Conservation (phyloP, 169 alveolate genomes). For the Plasmodium knowlesi region DNA sequence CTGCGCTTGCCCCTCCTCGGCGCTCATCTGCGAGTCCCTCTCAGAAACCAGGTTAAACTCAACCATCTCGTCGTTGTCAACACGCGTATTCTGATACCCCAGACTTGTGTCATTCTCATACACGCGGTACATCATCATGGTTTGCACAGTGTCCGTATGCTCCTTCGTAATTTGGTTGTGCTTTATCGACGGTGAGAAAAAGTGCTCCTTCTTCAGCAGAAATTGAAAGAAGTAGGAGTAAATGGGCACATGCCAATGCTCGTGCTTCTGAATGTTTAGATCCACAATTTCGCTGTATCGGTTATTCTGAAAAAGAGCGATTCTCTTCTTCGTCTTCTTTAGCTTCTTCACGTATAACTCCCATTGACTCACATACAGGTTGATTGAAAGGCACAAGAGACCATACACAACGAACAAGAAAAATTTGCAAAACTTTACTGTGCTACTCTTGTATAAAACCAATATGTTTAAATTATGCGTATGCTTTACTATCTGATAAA, state of each 20-base stretch:
- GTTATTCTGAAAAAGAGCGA: slow-evolving; percentile 33
- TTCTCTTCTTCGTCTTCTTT: slow-evolving; percentile 15
- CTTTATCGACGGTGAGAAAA: not conserved
- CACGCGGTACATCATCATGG: slow-evolving; percentile 6
- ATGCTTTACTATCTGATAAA: slow-evolving; percentile 60
- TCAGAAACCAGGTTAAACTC: not conserved
- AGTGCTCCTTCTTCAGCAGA: not conserved
- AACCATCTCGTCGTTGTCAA: not conserved
- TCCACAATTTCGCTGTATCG: slow-evolving; percentile 60
- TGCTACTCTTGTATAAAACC: slow-evolving; percentile 2
- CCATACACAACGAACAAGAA: slow-evolving; percentile 15
- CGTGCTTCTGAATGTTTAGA: slow-evolving; percentile 39
- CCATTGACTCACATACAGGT: slow-evolving; percentile 61
- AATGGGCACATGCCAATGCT: slow-evolving; percentile 15
- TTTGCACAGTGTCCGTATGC: not conserved
- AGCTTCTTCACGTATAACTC: slow-evolving; percentile 3
- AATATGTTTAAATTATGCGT: slow-evolving; percentile 41
- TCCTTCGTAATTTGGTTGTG: not conserved
- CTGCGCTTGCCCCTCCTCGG: not conserved
- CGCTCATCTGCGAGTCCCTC: not conserved
- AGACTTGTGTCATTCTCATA: not conserved
- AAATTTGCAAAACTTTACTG: slow-evolving; percentile 33
- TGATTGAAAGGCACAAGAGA: slow-evolving; percentile 23
- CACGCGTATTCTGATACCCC: not conserved
- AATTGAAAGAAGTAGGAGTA: slow-evolving; percentile 26